A percentile compares a stretch with the other conserved stretches of the same genome.
Conservation (phyloP, 805 yeast species). For the Lipomyces yamadae region DNA sequence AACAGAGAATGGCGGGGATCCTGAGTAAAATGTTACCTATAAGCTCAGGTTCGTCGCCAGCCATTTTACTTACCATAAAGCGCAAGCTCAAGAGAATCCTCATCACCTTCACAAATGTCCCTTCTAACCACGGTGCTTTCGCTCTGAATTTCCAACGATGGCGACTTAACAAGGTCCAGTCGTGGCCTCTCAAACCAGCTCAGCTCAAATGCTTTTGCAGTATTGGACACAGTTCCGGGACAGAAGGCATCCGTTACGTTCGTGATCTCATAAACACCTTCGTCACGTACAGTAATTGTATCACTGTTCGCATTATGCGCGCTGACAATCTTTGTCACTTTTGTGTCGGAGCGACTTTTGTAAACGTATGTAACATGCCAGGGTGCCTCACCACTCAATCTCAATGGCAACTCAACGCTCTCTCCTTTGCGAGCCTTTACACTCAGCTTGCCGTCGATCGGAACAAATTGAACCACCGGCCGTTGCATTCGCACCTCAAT, state of each 20-base stretch:
- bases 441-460: conserved; percentile 46
- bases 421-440: conserved; percentile 58
- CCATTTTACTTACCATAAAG: conserved; percentile 51
- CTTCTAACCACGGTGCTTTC: conserved; percentile 45
- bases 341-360: conserved; percentile 13
- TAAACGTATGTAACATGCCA: conserved; percentile 47
- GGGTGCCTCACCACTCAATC: conserved; percentile 63
- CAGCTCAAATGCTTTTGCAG: conserved; percentile 48
- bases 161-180: conserved; percentile 48
- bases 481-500: conserved; percentile 72
- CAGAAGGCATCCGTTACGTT: conserved; percentile 59
- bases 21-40: not conserved
- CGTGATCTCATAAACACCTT: conserved; percentile 56
- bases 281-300: conserved; percentile 48
- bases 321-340: conserved; percentile 10
- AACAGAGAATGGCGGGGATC: conserved; percentile 30
- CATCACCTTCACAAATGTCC: conserved; percentile 56
- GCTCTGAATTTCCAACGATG: conserved; percentile 38
- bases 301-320: conserved; percentile 39
- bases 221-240: conserved; percentile 52
- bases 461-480: conserved; percentile 61
- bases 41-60: not conserved
- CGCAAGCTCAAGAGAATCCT: conserved; percentile 55
- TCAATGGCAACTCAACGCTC: conserved; percentile 60
- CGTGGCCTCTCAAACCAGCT: conserved; percentile 55